phyloP scores from a whole-genome alignment of 2,329 filamentous ascomycete species.

The Scytalidium sp. region DNA sequence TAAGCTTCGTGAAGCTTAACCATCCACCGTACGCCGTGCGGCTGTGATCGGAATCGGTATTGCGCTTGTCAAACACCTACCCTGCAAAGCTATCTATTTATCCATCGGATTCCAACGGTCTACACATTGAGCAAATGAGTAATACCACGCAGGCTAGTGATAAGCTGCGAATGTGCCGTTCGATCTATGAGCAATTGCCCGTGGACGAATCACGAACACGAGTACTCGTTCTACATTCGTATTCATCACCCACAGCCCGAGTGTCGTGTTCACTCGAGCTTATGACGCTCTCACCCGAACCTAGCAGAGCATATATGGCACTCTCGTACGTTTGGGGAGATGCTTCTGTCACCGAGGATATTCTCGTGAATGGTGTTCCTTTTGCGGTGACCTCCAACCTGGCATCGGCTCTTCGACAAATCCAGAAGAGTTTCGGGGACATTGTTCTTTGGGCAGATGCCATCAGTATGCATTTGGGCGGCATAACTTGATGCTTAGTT shows the following conservation, averaged over 20 bases:
- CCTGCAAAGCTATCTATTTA: not conserved
- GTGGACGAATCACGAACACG: not conserved
- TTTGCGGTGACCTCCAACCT: slow-evolving; percentile 8
- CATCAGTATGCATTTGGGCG: not conserved
- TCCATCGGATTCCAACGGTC: not conserved
- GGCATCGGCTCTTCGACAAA: slow-evolving; percentile 7
- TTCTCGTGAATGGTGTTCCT: slow-evolving; percentile 5
- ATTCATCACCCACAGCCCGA: not conserved
- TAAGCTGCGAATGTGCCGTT: not conserved
- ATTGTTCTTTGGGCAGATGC: not conserved
- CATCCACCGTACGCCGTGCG: too few relatives aligned
- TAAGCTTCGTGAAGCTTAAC: too few relatives aligned
- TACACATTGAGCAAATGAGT: too few relatives aligned
- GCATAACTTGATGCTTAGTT: not conserved
- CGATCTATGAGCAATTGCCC: not conserved
- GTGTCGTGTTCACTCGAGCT: not conserved
- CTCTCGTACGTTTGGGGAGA: slow-evolving; percentile 8
- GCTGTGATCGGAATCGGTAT: too few relatives aligned
- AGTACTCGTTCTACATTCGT: not conserved
- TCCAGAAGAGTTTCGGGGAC: not conserved
- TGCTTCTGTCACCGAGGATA: not conserved
- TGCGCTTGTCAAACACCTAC: not conserved
- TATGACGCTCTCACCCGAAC: not conserved
- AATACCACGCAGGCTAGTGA: not conserved
- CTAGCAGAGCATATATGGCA: slow-evolving; percentile 1